Evolutionary conservation across 192 early-diverging fungal genomes (phyloP), one percentile per base, ranked within the genome.

Genomic region (Dissophora ornata): DNA sequence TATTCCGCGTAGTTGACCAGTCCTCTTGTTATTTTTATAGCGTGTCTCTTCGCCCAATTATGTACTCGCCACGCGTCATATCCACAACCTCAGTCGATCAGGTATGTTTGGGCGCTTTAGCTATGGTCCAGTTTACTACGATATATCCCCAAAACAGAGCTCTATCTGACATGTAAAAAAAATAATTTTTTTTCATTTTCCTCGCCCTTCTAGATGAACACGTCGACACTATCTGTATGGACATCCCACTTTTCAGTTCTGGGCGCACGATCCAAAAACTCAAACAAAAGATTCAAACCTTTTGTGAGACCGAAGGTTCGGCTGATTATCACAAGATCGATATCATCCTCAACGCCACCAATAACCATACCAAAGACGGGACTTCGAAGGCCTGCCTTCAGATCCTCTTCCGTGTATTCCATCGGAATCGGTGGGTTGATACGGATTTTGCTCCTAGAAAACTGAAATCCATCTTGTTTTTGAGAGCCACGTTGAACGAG

Each of bases 331-430:
- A 38, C 11, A 75, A 75, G 34, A 75, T 75, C 28, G 71, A 75
- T 10, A 63, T 75, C 7, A 61, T 75, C 26, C 51, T 75, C 16
- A 66, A 67, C 21, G 50, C 71, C 18, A 60, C 71, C 24, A 75
- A 75, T 29, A 75, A 54, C 26, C 71, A 67, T 29, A 67, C 57
- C 34, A 73, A 73, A n/a, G 70, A 73, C 32, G 70, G 70, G 4
- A 75, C 51, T 7, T 41, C 53, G 22, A 66, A 61, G 36, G 71
- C 71, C 12, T 75, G 71, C 55, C 71, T 75, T n/a, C 71, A 75
- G 51, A 22, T 67, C 22, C 25, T 66, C 24, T 75, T 61, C 22
- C 49, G 71, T 0, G 62, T 55, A 16, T 61, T 60, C 47, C 63
- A 75, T 49, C 55, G 57, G 1, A 22, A 34, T 30, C 62, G 63